Evolutionary conservation across 2,329 filamentous ascomycete genomes (phyloP).

Genomic region (Exutisphaerella laricina): DNA sequence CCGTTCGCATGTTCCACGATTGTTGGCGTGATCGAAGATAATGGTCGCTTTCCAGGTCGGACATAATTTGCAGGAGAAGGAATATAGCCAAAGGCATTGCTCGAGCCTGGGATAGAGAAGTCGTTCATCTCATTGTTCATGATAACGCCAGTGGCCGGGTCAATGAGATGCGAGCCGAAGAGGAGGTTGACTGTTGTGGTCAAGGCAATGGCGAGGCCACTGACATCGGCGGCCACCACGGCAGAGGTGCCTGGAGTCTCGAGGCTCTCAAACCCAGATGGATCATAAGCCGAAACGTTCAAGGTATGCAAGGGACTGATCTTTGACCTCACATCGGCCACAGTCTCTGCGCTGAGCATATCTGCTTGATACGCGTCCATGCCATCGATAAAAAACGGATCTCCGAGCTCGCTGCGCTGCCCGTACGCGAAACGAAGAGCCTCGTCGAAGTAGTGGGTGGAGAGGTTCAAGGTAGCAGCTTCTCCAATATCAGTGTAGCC

Average conservation of each 20-base stretch:
- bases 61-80: conserved; percentile 78
- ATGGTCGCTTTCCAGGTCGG: conserved; percentile 69
- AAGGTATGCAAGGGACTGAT: conserved; percentile 70
- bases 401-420: conserved; percentile 67
- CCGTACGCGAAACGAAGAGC: conserved; percentile 87
- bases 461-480: conserved; percentile 55
- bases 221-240: conserved; percentile 63
- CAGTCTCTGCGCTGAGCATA: conserved; percentile 60
- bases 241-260: conserved; percentile 71
- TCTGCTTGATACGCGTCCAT: conserved; percentile 58
- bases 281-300: conserved; percentile 69
- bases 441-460: conserved; percentile 77
- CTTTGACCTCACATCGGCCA: conserved; percentile 54
- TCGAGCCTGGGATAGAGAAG: conserved; percentile 73
- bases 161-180: conserved; percentile 74
- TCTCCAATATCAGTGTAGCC: conserved; percentile 63
- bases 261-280: conserved; percentile 58
- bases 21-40: conserved; percentile 75
- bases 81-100: conserved; percentile 79
- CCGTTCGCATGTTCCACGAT: conserved; percentile 65
- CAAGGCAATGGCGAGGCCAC: conserved; percentile 70
- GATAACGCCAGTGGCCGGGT: conserved; percentile 76
- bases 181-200: conserved; percentile 86
- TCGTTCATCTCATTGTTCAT: conserved; percentile 60
- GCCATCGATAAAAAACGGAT: conserved; percentile 66